Evolutionary conservation across 2,329 filamentous ascomycete genomes (phyloP), one percentile per base, ranked within the genome.

Genomic region (Neonectria magnoliae): DNA sequence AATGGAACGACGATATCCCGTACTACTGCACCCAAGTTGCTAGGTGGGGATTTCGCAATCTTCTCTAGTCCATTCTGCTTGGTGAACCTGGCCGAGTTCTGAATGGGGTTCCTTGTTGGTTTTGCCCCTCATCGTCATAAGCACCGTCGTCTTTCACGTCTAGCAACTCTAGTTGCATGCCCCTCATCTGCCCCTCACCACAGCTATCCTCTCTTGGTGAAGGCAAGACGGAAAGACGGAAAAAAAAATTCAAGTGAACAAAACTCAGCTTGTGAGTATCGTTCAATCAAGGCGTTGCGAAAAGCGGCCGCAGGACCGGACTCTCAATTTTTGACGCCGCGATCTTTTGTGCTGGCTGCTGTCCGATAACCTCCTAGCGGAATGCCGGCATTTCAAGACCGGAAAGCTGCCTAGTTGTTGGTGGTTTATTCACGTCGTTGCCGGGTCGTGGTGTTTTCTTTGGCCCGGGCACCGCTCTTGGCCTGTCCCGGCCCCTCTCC

Each of bases 161-260:
- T 42, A 42, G n/a, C 38, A 42, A 18, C 38, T 42, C 25, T 27
- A 41, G 41, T 51, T 50, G 50, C 18, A 31, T 42, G 52, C 62
- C 57, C 62, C 62, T 60, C 57, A 29, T 42, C 50, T 57, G 62
- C 57, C 62, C 62, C 62, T 61, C 62, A 47, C 54, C 52, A 13
- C 44, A 47, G 42, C 51, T 22, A 57, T 44, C 54, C 60, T 58
- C 27, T 31, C 56, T 58, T 44, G 55, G 55, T 45, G 33, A 58
- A 58, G 54, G 44, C 42, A 14, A 56, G 45, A 31, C 27, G 25
- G 27, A 10, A 52, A 47, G 33, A 48, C 18, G 13, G 20, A 56
- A 45, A 62, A 33, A 51, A 57, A 56, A 45, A 45, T 4, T 10
- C 25, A 42, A 56, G 38, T 41, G 29, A 27, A 56, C 11, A 27